Evolutionary conservation across 805 yeast genomes (phyloP), one percentile per base, ranked within the genome.

Genomic region (Ogataea nitratoaversa): DNA sequence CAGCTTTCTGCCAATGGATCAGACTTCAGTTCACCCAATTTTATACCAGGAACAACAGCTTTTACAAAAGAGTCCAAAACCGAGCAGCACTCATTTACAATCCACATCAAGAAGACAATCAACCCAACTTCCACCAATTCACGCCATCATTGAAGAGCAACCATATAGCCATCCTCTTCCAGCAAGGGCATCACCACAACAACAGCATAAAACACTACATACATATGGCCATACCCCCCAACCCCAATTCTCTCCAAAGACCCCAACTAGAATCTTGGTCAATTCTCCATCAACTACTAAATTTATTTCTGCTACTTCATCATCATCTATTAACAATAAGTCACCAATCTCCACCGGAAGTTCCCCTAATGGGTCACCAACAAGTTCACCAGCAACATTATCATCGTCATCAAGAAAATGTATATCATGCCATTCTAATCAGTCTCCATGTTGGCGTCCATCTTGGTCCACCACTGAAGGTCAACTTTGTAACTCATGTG

Each of bases 391-490:
- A 24, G 27, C 46, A 22, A 29, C 46, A 29, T 25, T 46, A 32
- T 32, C 47, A 8, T 23, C 44, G 17, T 42, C 48, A 36, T 31
- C 65, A 11, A 72, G 95, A 50, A 75, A 74, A 38, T 91, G 99
- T 59, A 80, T 91, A 22, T 87, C 96, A 5, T 91, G 99, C 65
- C 88, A 89, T 6, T 79, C 93, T 1, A 83, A 81, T 41, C 93
- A 85, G 52, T 85, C 95, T 5, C 99, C 99, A 4, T 91, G 99
- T 63, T 91, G 99, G 99, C 77, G 99, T 58, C 99, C 99, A 1
- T 84, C 95, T 5, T 91, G 99, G 99, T 81, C 91, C 3, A 71
- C 79, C 20, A 70, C 80, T 49, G 88, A 84, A 46, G 98, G 97
- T n/a, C 98, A 90, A 66, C 72, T 91, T 50, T 91, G 99, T 69